Conservation (phyloP, 2,329 filamentous ascomycete genomes). For the Helicocarpus griseus region DNA sequence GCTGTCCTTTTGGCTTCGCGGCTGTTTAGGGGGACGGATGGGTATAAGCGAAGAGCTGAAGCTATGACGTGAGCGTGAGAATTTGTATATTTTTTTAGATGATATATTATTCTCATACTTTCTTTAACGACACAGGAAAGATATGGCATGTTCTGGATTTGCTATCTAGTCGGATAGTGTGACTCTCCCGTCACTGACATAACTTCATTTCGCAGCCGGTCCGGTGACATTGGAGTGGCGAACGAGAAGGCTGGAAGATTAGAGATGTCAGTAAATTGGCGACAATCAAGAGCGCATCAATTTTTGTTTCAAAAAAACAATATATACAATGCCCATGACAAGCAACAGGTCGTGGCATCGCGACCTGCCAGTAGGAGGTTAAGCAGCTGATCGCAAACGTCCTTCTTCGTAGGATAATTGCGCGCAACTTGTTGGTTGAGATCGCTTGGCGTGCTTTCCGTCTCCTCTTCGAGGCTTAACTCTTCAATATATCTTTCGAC, state of each 20-base stretch:
- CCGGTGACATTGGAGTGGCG: conserved; percentile 14
- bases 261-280: too few species aligned
- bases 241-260: conserved; percentile 17
- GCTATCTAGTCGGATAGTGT: conserved; percentile 11
- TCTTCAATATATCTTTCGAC: conserved; percentile 14
- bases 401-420: conserved; percentile 7
- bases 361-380: conserved; percentile 22
- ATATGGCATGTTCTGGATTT: conserved; percentile 35
- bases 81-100: not conserved
- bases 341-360: conserved; percentile 23
- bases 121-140: conserved; percentile 43
- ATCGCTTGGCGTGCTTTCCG: conserved; percentile 2
- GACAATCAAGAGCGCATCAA: conserved; percentile 16
- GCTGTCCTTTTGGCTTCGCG: conserved; percentile 26
- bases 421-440: conserved; percentile 8
- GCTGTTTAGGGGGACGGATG: conserved; percentile 30
- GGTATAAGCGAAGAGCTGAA: conserved; percentile 27
- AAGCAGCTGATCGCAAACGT: conserved; percentile 24
- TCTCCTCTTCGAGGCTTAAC: conserved; percentile 1
- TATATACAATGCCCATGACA: conserved; percentile 22
- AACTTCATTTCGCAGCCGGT: conserved; percentile 15
- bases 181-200: conserved; percentile 11
- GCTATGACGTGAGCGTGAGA: not conserved
- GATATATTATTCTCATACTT: conserved; percentile 14
- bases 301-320: too few species aligned